Evolutionary conservation across 2,329 filamentous ascomycete species (phyloP), one percentile per base, ranked within the genome.

Genomic region (Cytospora piceicola): DNA sequence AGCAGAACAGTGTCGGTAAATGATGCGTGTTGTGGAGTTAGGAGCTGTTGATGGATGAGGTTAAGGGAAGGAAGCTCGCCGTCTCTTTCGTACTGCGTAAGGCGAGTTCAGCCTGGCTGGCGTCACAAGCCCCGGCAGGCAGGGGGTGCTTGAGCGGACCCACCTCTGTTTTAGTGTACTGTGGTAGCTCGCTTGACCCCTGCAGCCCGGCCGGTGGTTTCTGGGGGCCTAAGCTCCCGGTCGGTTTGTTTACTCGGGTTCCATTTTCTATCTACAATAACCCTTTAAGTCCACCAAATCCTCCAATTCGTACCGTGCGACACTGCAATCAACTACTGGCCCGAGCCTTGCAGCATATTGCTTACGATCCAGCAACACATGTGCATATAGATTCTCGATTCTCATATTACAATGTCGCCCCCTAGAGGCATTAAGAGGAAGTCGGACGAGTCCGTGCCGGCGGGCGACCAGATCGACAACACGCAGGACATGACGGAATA

Each of bases 321-420:
- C 39, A 46, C n/a, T 32, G 20, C 27, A 24, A 51, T 30, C 56
- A 42, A 14, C 32, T 9, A 14, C 32, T 9, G 6, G 12, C 2
- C 17, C 12, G 17, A 8, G n/a, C 20, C 6, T 39, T 14, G 12
- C 27, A 22, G 5, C 39, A 53, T n/a, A 22, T 17, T 22, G n/a
- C 20, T 32, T 29, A 49, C 27, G 52, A 34, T 32, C 34, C 2
- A 51, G 39, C 51, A 24, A 20, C 4, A 56, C 20, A 39, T 32
- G 6, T 39, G n/a, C 53, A n/a, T 58, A 27, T 27, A 22, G 6
- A 58, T 15, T 4, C 39, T 52, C 27, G 30, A 57, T n/a, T 8
- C n/a, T 34, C 36, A 79, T 69, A 74, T 76, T 68, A 75, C 55
- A 63, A 86, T 85, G 83, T 79, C 80, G 66, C 81, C 81, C 62